These are phyloP conservation scores for Piedraia hortae DNA, from an alignment of 2,329 filamentous ascomycete genomes.

Conservation along the genomic window DNA sequence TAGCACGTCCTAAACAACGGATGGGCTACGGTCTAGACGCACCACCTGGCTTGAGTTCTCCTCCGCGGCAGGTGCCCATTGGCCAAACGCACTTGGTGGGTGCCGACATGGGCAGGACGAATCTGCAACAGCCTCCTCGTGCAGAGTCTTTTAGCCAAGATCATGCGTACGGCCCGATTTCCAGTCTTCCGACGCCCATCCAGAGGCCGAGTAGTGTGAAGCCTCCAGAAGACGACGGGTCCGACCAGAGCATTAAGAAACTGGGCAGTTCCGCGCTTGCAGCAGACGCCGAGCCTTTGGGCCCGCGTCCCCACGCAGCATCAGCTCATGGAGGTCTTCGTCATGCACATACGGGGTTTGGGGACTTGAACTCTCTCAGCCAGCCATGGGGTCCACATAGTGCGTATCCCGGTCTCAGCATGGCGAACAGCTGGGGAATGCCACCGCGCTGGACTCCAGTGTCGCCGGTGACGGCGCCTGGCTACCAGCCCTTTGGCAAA, in stretches of 20 bases:
- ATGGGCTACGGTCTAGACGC: too few relatives aligned
- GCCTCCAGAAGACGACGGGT: conserved; percentile 19
- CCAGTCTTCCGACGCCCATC: conserved; percentile 59
- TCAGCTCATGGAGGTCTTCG: conserved; percentile 15
- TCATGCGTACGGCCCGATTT: conserved; percentile 40
- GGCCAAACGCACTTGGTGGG: too few relatives aligned
- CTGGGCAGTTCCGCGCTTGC: conserved; percentile 77
- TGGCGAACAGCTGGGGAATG: too few relatives aligned
- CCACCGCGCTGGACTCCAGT: conserved; percentile 15
- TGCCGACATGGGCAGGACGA: too few relatives aligned
- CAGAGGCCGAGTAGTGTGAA: conserved; percentile 54
- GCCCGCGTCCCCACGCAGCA: conserved; percentile 14
- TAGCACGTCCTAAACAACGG: too few relatives aligned
- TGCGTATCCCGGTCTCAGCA: conserved; percentile 9
- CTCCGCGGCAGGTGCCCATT: too few relatives aligned
- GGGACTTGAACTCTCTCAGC: conserved; percentile 4
- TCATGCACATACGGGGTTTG: conserved; percentile 7
- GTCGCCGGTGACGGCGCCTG: conserved; percentile 12
- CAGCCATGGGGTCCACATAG: conserved; percentile 3
- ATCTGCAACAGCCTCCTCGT: conserved; percentile 33
- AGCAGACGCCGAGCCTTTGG: conserved; percentile 36
- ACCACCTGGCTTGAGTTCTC: too few relatives aligned
- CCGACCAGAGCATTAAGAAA: conserved; percentile 21
- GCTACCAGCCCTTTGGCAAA: conserved; percentile 15
- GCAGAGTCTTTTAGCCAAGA: conserved; percentile 41